Percentiles rank a stretch among this genome's conserved stretches.
Conservation (phyloP, 1,139 yeast species). For the Entelexis sorbosivorans region DNA sequence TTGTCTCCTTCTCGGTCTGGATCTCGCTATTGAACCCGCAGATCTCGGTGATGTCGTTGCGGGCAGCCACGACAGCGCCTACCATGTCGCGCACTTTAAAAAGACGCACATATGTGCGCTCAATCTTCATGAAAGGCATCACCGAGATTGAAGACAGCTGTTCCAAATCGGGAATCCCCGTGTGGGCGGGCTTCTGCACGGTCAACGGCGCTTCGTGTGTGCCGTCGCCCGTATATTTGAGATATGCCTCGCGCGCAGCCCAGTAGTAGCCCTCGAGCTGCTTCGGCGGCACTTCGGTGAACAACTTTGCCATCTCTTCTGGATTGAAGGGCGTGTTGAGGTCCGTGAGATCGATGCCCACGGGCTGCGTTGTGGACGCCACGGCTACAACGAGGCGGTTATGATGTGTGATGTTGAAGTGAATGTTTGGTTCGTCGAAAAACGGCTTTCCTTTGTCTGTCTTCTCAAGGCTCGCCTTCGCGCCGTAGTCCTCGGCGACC, state of each 20-base stretch:
- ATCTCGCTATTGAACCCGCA: slow-evolving; percentile 6
- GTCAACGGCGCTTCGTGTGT: slow-evolving; percentile 12
- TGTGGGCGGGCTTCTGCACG: slow-evolving; percentile 13
- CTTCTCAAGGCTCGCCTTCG: not conserved
- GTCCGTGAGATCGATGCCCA: slow-evolving; percentile 21
- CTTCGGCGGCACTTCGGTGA: slow-evolving; percentile 5
- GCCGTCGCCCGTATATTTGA: slow-evolving; percentile 21
- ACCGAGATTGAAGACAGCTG: slow-evolving; percentile 4
- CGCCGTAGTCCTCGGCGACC: slow-evolving; percentile 9
- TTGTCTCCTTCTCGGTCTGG: not conserved
- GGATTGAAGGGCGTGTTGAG: slow-evolving; percentile 11
- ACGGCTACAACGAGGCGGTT: slow-evolving; percentile 16
- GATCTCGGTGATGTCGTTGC: slow-evolving; percentile 8
- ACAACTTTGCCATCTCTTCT: slow-evolving; percentile 12
- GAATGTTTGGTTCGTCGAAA: slow-evolving; percentile 8
- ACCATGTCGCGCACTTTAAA: slow-evolving; percentile 13
- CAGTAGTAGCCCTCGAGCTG: slow-evolving; percentile 16
- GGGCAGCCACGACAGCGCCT: slow-evolving; percentile 19
- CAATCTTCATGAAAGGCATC: slow-evolving; percentile 19
- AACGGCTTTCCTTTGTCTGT: slow-evolving; percentile 17
- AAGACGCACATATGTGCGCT: slow-evolving; percentile 12
- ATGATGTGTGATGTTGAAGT: slow-evolving; percentile 22
- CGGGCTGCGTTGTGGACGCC: slow-evolving; percentile 11
- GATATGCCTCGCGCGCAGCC: slow-evolving; percentile 24
- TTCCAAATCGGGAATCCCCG: slow-evolving; percentile 13